Conservation (phyloP, 148 eudicot genomes). For the Talinum fruticosum region DNA sequence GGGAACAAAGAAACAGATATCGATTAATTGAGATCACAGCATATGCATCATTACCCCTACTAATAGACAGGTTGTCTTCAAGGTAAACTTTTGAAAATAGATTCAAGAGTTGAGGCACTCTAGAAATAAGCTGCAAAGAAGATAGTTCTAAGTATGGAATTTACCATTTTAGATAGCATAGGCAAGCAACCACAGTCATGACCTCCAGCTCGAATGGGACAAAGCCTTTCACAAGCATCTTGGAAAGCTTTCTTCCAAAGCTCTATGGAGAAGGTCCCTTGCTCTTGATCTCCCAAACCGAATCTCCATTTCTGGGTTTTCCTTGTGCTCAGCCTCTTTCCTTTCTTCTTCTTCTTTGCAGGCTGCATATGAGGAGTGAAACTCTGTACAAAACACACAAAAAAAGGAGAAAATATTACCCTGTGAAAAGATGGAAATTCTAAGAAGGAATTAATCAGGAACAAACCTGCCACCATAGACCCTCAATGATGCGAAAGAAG, state of each 20-base stretch:
- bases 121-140: background rate
- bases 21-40: background rate
- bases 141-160: background rate
- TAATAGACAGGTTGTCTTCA: background rate
- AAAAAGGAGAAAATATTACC: background rate
- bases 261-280: constrained; percentile 65
- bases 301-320: constrained; percentile 47
- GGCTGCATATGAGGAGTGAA: constrained; percentile 90
- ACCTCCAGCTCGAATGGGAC: constrained; percentile 85
- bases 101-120: background rate
- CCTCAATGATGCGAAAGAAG: constrained; percentile 72
- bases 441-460: background rate
- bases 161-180: constrained; percentile 68
- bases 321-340: constrained; percentile 39
- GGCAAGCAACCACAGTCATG: constrained; percentile 93
- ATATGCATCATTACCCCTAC: too few relatives aligned
- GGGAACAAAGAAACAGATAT: background rate
- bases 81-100: background rate
- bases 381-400: constrained; percentile 48
- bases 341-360: constrained; percentile 46
- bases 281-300: constrained; percentile 74
- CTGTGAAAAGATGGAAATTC: background rate
- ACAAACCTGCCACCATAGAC: constrained; percentile 96
- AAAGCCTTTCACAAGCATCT: constrained; percentile 88
- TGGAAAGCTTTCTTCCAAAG: constrained; percentile 92